Evolutionary conservation across 1,284 basidiomycete species (phyloP).

Genomic region (Agroathelia rolfsii): DNA sequence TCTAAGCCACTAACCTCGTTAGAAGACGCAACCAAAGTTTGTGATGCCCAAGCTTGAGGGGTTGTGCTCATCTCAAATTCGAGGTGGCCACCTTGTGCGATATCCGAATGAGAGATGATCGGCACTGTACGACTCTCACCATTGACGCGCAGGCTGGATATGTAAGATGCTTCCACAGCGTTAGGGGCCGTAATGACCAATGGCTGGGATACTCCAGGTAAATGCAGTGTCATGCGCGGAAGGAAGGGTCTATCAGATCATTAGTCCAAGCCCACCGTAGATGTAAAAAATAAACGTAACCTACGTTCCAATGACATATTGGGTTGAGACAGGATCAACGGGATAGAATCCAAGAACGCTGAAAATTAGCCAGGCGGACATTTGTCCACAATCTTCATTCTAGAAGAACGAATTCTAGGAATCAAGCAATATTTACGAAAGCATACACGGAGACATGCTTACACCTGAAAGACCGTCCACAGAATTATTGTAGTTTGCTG

Average conservation of each 20-base stretch:
- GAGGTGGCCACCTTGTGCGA: constrained; percentile 45
- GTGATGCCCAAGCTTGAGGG: constrained; percentile 31
- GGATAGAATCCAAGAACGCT: constrained; percentile 79
- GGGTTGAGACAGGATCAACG: constrained; percentile 69
- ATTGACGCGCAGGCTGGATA: constrained; percentile 48
- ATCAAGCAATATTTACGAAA: constrained; percentile 1
- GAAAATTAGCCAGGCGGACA: constrained; percentile 84
- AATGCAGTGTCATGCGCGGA: constrained; percentile 6
- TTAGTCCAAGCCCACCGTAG: background rate
- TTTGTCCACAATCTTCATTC: constrained; percentile 87
- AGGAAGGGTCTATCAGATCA: constrained; percentile 16
- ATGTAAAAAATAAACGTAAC: constrained; percentile 16
- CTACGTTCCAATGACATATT: constrained; percentile 66
- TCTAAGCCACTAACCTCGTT: too few species aligned
- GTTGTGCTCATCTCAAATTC: constrained; percentile 56
- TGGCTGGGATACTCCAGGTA: constrained; percentile 14
- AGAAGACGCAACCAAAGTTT: too few species aligned
- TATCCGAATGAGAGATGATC: constrained; percentile 46
- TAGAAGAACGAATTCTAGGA: constrained; percentile 18
- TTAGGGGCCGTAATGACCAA: constrained; percentile 44
- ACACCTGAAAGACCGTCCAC: constrained; percentile 63
- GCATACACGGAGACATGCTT: constrained; percentile 11
- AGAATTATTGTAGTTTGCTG: constrained; percentile 56
- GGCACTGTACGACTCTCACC: constrained; percentile 31
- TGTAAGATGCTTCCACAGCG: constrained; percentile 45